Evolutionary conservation across 371 early-diverging fungal species (phyloP).

Genomic region (Parasitella parasitica): DNA sequence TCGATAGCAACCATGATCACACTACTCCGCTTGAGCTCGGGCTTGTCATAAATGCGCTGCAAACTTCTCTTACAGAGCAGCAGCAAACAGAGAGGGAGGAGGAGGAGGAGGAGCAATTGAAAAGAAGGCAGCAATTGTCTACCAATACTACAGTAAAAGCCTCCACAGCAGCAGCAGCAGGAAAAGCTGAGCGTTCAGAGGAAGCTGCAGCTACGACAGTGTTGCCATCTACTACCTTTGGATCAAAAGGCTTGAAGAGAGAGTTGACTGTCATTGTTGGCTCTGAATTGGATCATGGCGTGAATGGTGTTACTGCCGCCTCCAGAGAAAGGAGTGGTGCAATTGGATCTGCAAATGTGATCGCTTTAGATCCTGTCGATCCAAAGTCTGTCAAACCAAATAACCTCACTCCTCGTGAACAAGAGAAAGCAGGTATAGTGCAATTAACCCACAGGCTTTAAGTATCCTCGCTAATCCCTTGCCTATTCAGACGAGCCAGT

Average conservation of each 20-base stretch:
- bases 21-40: conserved; percentile 11
- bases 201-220: not conserved
- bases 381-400: conserved; percentile 28
- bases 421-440: conserved; percentile 45
- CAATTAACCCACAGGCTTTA: no score
- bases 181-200: not conserved
- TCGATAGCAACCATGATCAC: conserved; percentile 13
- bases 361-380: conserved; percentile 7
- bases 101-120: not conserved
- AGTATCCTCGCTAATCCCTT: not conserved
- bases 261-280: not conserved
- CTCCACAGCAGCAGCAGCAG: not conserved
- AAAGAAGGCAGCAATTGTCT: not conserved
- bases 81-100: not conserved
- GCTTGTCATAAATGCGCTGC: conserved; percentile 12
- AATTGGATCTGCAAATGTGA: conserved; percentile 12
- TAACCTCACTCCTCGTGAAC: conserved; percentile 49
- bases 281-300: not conserved
- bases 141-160: not conserved
- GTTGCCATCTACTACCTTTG: not conserved
- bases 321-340: not conserved
- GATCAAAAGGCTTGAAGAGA: not conserved
- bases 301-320: no score
- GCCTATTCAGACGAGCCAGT: conserved; percentile 24
- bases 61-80: conserved; percentile 5